A percentile compares a stretch with the other conserved stretches of the same genome.
Conservation (phyloP, 148 eudicot species). For the Mesembryanthemum crystallinum region DNA sequence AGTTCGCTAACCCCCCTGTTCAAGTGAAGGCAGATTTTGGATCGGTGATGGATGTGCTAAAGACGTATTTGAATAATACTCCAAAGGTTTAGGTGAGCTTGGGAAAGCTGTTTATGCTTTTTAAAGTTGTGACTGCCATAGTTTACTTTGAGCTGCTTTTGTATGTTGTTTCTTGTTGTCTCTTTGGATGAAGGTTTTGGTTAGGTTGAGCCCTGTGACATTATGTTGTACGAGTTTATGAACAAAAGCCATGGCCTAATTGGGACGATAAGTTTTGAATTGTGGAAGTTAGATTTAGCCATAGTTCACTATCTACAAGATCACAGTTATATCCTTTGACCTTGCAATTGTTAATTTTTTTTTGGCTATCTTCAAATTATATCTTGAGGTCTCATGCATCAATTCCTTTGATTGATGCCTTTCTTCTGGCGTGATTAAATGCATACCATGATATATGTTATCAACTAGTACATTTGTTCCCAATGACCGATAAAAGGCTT, state of each 20-base stretch:
- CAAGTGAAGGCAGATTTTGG: conserved; percentile 89
- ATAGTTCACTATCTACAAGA: neutral
- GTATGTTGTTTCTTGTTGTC: conserved; percentile 7
- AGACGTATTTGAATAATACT: conserved; percentile 46
- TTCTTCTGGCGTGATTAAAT: neutral
- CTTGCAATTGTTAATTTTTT: neutral
- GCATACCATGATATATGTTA: neutral
- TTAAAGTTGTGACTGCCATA: neutral
- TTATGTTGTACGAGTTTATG: conserved; percentile 1
- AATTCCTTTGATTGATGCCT: neutral
- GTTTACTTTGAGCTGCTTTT: no score
- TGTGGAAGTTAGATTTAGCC: conserved; percentile 10
- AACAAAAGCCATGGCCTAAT: neutral
- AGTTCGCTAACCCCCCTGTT: conserved; percentile 77
- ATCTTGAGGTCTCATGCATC: neutral
- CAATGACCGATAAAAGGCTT: neutral
- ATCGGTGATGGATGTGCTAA: conserved; percentile 89
- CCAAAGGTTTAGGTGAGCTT: conserved; percentile 34
- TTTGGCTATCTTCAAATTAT: neutral
- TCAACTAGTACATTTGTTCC: neutral
- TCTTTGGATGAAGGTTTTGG: conserved; percentile 3
- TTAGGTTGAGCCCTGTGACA: neutral
- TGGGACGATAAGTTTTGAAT: conserved; percentile 6
- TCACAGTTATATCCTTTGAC: neutral
- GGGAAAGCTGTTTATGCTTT: neutral